These are phyloP conservation scores for Cyberlindnera japonica DNA, from an alignment of 805 yeast species.

Conservation along the genomic window DNA sequence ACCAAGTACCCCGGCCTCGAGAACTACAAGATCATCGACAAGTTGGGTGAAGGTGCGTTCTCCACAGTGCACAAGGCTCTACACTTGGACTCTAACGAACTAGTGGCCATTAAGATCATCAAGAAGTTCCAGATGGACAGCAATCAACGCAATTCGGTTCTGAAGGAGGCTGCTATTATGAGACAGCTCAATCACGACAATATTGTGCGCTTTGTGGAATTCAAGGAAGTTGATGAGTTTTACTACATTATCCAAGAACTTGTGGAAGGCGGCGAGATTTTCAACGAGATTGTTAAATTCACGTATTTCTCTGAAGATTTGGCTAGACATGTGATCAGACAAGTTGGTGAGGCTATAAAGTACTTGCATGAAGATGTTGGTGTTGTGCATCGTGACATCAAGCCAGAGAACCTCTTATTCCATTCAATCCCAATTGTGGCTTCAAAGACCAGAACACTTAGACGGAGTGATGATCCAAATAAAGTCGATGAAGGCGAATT, in stretches of 20 bases:
- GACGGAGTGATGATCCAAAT: slow-evolving; percentile 62
- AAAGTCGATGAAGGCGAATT: slow-evolving; percentile 89
- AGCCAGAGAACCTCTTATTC: slow-evolving; percentile 74
- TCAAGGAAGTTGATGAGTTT: slow-evolving; percentile 54
- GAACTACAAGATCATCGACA: slow-evolving; percentile 33
- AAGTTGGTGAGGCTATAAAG: slow-evolving; percentile 59
- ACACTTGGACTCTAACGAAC: slow-evolving; percentile 38
- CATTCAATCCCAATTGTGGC: slow-evolving; percentile 55
- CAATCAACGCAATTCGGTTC: slow-evolving; percentile 40
- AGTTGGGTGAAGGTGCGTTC: slow-evolving; percentile 86
- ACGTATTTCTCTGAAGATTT: slow-evolving; percentile 66
- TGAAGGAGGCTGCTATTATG: slow-evolving; percentile 36
- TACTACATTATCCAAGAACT: slow-evolving; percentile 71
- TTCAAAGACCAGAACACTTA: slow-evolving; percentile 16
- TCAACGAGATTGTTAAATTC: slow-evolving; percentile 61
- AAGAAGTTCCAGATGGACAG: slow-evolving; percentile 41
- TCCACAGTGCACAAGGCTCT: slow-evolving; percentile 76
- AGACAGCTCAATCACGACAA: slow-evolving; percentile 57
- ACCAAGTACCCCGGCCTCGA: slow-evolving; percentile 27
- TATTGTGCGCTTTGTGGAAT: slow-evolving; percentile 53
- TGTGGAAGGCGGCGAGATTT: slow-evolving; percentile 75
- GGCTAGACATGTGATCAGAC: slow-evolving; percentile 58
- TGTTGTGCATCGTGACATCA: slow-evolving; percentile 78
- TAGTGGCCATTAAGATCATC: slow-evolving; percentile 74
- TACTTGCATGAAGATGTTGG: slow-evolving; percentile 73